Conservation (phyloP, 2,329 filamentous ascomycete genomes). For the Ustulina deusta region DNA sequence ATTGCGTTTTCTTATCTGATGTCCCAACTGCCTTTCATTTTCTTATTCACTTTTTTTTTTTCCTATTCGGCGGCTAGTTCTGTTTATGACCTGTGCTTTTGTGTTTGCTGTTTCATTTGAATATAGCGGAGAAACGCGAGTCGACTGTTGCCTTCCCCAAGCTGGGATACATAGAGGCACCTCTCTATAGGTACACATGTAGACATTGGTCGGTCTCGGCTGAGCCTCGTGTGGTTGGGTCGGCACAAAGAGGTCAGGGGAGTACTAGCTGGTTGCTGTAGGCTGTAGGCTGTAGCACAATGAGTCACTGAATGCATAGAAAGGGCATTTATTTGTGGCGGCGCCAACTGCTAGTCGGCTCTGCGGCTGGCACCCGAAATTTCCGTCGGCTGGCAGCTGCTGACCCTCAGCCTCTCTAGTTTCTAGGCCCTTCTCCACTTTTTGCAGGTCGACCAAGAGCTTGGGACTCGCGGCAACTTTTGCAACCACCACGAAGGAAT, state of each 20-base stretch:
- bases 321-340: neutral
- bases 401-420: constrained; percentile 33
- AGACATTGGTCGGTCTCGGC: neutral
- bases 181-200: neutral
- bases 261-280: neutral
- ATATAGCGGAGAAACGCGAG: neutral
- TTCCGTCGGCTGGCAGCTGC: constrained; percentile 30
- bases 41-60: neutral
- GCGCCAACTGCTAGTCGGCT: constrained; percentile 28
- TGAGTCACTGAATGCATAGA: neutral
- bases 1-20: neutral
- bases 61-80: neutral
- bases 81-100: neutral
- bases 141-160: neutral
- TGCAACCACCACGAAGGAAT: constrained; percentile 46
- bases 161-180: neutral
- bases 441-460: constrained; percentile 46
- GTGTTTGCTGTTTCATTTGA: neutral
- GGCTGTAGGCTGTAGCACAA: no score
- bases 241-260: neutral
- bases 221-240: neutral
- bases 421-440: constrained; percentile 39
- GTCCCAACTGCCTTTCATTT: neutral
- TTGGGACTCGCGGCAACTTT: constrained; percentile 47
- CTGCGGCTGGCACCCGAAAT: neutral